phyloP scores from a whole-genome alignment of 208 protist genomes.

The Trypanosoma cruzi region DNA sequence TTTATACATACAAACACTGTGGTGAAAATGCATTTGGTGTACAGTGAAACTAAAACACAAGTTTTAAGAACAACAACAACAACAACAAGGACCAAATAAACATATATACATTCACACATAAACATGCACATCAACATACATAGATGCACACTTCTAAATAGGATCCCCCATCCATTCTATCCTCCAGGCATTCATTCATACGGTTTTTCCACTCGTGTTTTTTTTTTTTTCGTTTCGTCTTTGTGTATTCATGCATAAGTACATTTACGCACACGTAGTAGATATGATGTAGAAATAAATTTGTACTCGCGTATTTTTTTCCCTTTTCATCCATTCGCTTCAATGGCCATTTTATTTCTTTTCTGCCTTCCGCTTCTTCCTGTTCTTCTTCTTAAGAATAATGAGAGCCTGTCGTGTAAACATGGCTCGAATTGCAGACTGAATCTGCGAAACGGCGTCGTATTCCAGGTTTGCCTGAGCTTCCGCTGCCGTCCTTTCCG shows the following conservation, averaged over 20 bases:
- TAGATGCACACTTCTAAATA: background rate
- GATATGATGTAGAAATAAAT: background rate
- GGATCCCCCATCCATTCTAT: too few relatives aligned
- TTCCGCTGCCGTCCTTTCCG: conserved; percentile 37
- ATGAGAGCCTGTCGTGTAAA: conserved; percentile 72
- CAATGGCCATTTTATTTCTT: conserved; percentile 1
- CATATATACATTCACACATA: too few relatives aligned
- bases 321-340: background rate
- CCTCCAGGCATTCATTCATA: too few relatives aligned
- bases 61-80: too few relatives aligned
- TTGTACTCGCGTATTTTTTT: background rate
- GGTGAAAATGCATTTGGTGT: too few relatives aligned
- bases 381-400: conserved; percentile 82
- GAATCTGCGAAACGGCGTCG: conserved; percentile 71
- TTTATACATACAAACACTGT: too few relatives aligned
- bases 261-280: background rate
- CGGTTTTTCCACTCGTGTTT: too few relatives aligned
- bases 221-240: too few relatives aligned
- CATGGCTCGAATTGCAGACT: conserved; percentile 82
- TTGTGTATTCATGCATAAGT: background rate
- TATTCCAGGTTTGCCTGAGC: conserved; percentile 54
- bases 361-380: conserved; percentile 50
- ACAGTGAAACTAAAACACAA: too few relatives aligned
- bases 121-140: background rate
- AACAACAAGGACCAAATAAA: background rate